Base-by-base conservation (phyloP, 2,329 filamentous ascomycete genomes). In the Phialemonium atrogriseum region DNA sequence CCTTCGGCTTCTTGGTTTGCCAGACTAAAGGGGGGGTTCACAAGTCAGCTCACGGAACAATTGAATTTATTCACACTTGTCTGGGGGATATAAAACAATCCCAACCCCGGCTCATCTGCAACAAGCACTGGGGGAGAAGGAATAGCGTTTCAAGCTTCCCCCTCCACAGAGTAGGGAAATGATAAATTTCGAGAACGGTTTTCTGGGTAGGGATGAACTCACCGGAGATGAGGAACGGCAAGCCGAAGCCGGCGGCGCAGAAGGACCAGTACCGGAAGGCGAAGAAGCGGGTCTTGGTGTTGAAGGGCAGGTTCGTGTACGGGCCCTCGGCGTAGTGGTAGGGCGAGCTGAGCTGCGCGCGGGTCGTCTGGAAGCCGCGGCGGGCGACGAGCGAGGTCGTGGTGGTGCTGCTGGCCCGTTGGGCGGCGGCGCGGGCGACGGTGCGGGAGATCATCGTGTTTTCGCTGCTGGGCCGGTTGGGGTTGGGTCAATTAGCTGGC, bases 261-360 rank as follows among this genome's bases (percentile, higher is more conserved):
- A 84, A 91, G 42, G 58, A 57, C 82, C 86, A 93, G 79, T 83
- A 98, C 64, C 80, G 73, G 49, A 85, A 41, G 46, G 68, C 75
- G 60, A 98, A 98, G 67, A 73, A 83, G 66, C 79, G 84, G 58
- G 80, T 89, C 68, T 85, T 73, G 47, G 91, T 84, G 74, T 98
- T 94, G 79, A 98, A 98, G 47, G 91, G 91, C 46, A 98, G 66
- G 76, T 95, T 96, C 71, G 74, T 80, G 65, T 86, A 83, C 55
- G 89, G 84, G 45, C 89, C 91, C 71, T 96, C 89, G 50, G 89
- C 82, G 72, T 98, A 98, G 74, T 98, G 91, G 80, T 94, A 95
- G 44, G 88, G 88, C 59, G 85, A 93, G 51, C 72, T 76, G 59
- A 94, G 68, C 62, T 84, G 86, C 58, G 82, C 43, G 40, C 85